phyloP scores from a whole-genome alignment of 805 yeast species.

The Yamadazyma kitorensis region DNA sequence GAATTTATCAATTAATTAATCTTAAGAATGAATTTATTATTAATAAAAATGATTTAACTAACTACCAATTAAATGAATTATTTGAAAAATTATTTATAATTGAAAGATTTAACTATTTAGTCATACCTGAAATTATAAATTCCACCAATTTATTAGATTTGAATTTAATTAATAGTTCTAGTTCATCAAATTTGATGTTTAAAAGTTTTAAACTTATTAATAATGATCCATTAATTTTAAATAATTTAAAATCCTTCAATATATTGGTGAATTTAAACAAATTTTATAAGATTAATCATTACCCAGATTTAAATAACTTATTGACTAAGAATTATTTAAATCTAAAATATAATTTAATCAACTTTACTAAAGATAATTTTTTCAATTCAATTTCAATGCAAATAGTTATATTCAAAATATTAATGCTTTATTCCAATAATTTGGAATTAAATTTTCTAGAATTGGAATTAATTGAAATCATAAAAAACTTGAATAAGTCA shows the following conservation, averaged over 20 bases:
- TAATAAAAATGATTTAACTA: conserved; percentile 16
- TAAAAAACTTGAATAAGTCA: conserved; percentile 15
- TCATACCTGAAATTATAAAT: conserved; percentile 15
- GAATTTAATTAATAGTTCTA: conserved; percentile 4
- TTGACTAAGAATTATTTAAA: conserved; percentile 7
- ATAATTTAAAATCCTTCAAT: conserved; percentile 16
- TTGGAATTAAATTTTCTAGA: conserved; percentile 15
- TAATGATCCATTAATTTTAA: conserved; percentile 16
- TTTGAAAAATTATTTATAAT: conserved; percentile 26
- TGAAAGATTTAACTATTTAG: conserved; percentile 24
- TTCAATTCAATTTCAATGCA: conserved; percentile 11
- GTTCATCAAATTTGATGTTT: conserved; percentile 5
- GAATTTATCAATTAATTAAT: conserved; percentile 30
- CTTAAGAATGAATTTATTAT: conserved; percentile 15
- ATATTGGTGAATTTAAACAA: conserved; percentile 11
- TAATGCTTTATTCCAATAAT: conserved; percentile 19
- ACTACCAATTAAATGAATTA: conserved; percentile 26
- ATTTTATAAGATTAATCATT: conserved; percentile 14
- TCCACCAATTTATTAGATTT: conserved; percentile 13
- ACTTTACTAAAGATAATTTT: conserved; percentile 11
- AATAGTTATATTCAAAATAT: conserved; percentile 20
- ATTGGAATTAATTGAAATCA: conserved; percentile 17
- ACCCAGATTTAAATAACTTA: conserved; percentile 12
- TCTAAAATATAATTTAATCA: conserved; percentile 11
- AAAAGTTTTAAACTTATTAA: conserved; percentile 13